phyloP scores from a whole-genome alignment of 2,329 filamentous ascomycete genomes.

The Aspergillus jensenii region DNA sequence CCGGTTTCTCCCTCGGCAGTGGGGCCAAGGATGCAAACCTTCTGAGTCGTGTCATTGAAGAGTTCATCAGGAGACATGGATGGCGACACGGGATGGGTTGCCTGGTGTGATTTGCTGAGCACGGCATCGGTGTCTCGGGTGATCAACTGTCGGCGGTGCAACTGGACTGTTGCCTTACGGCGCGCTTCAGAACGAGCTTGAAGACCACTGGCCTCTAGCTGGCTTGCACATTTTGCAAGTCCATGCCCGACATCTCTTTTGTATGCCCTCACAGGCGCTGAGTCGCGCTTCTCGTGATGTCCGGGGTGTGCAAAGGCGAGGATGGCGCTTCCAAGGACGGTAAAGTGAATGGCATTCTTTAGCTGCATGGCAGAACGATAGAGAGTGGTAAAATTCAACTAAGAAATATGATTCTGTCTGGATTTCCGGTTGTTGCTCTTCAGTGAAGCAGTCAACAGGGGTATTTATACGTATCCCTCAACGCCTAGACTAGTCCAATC shows the following conservation, averaged over 20 bases:
- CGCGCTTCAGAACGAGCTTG: slow-evolving; percentile 24
- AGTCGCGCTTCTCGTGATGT: neutral
- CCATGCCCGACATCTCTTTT: neutral
- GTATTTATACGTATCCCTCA: too few species aligned
- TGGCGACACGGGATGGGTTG: slow-evolving; percentile 24
- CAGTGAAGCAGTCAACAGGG: too few species aligned
- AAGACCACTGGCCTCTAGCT: slow-evolving; percentile 21
- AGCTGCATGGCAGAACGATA: slow-evolving; percentile 3
- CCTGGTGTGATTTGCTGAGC: slow-evolving; percentile 40
- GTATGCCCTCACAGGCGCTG: neutral
- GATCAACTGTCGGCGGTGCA: slow-evolving; percentile 18
- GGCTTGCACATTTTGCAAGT: slow-evolving; percentile 20
- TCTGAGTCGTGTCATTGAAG: slow-evolving; percentile 14
- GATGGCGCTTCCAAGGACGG: slow-evolving; percentile 1
- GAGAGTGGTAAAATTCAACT: too few species aligned
- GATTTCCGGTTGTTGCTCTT: too few species aligned
- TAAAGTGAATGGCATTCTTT: neutral
- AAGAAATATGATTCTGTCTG: too few species aligned
- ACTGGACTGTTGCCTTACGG: slow-evolving; percentile 18
- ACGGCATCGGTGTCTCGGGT: slow-evolving; percentile 36
- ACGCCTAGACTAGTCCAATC: too few species aligned
- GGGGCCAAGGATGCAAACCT: slow-evolving; percentile 50
- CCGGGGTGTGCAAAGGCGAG: slow-evolving; percentile 3
- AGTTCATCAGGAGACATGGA: slow-evolving; percentile 22
- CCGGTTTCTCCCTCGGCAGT: slow-evolving; percentile 43